Conservation (phyloP, 768 basidiomycete species). For the Coprinopsis strossmayeri region DNA sequence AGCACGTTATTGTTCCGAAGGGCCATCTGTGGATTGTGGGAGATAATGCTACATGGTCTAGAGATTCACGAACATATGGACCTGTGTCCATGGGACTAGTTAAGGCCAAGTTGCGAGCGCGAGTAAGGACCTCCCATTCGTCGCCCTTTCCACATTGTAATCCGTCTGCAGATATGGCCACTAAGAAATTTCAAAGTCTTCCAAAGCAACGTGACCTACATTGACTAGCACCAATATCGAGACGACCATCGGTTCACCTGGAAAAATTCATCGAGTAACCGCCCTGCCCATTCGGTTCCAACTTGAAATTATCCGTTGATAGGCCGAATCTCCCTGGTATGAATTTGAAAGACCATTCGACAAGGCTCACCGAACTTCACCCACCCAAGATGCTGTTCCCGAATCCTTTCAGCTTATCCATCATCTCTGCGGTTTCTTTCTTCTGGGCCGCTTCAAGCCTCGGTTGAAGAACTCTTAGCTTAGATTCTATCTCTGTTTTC, state of each 20-base stretch:
- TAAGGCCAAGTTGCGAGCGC: constrained; percentile 58
- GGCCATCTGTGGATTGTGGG: constrained; percentile 90
- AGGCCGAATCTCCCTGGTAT: constrained; percentile 81
- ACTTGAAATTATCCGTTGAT: constrained; percentile 96
- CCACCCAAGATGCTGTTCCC: constrained; percentile 86
- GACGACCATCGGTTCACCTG: constrained; percentile 15
- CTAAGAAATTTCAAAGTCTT: constrained; percentile 31
- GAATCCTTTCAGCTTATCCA: constrained; percentile 86
- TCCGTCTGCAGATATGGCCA: constrained; percentile 36
- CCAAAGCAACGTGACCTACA: constrained; percentile 33
- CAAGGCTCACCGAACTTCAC: constrained; percentile 12
- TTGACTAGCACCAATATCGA: constrained; percentile 20
- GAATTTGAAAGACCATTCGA: neutral
- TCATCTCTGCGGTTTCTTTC: constrained; percentile 85
- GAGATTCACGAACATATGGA: constrained; percentile 90
- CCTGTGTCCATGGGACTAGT: constrained; percentile 81
- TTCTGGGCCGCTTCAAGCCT: constrained; percentile 75
- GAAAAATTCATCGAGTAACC: constrained; percentile 91
- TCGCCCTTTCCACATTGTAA: constrained; percentile 5
- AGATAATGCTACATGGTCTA: constrained; percentile 78
- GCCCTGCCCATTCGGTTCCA: constrained; percentile 90
- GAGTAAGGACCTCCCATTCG: no score
- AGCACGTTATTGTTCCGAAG: constrained; percentile 73
- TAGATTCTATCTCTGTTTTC: constrained; percentile 36
- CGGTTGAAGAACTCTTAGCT: constrained; percentile 53